A percentile compares a stretch with the other conserved stretches of the same genome.
Conservation (phyloP, 768 basidiomycete species). For the Tricholoma flavovirens region DNA sequence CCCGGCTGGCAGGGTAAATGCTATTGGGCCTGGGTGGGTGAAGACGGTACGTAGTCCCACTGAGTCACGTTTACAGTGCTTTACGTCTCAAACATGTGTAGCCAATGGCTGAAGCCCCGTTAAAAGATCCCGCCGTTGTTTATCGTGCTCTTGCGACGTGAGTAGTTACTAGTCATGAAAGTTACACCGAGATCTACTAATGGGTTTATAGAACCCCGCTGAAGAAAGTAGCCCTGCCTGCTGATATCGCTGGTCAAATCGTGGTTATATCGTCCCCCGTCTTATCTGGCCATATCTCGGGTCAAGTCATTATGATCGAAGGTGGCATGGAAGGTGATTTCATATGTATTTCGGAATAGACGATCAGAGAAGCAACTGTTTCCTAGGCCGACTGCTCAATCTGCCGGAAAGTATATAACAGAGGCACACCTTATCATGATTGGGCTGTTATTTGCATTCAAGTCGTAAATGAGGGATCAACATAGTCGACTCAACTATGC, state of each 20-base stretch:
- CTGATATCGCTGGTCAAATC: constrained; percentile 63
- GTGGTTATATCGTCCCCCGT: constrained; percentile 52
- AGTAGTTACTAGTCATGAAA: constrained; percentile 15
- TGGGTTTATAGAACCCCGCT: constrained; percentile 49
- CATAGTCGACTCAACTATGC: too few relatives aligned
- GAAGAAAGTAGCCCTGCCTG: constrained; percentile 58
- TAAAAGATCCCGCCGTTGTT: constrained; percentile 48
- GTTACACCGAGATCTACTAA: background rate
- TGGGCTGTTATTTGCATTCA: background rate
- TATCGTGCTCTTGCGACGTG: constrained; percentile 67
- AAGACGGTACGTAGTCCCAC: constrained; percentile 33
- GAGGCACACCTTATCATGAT: background rate
- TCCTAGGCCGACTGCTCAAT: constrained; percentile 28
- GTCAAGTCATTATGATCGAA: constrained; percentile 64
- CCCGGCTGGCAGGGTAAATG: constrained; percentile 64
- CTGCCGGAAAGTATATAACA: background rate
- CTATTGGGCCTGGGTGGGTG: constrained; percentile 65
- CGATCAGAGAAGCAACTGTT: constrained; percentile 1
- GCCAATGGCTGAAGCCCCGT: constrained; percentile 51
- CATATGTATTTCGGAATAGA: background rate
- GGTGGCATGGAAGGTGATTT: constrained; percentile 60
- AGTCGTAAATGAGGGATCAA: too few relatives aligned
- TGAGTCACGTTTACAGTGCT: background rate
- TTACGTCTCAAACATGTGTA: constrained; percentile 5
- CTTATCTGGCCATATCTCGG: constrained; percentile 66